Evolutionary conservation across 768 basidiomycete genomes (phyloP).

Genomic region (Hericium alpestre): DNA sequence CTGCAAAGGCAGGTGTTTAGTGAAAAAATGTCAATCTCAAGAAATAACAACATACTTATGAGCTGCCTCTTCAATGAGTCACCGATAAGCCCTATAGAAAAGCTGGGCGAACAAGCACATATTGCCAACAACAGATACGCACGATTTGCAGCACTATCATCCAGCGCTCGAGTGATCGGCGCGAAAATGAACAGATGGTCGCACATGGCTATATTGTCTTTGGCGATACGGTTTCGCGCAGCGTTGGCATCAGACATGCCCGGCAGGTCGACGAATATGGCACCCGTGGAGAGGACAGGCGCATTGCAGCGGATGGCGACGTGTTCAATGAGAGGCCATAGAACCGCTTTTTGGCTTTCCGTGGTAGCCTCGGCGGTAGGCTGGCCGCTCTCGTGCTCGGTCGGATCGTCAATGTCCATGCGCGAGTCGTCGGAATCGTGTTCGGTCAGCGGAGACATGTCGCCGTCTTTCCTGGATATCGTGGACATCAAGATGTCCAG

Average conservation of each 20-base stretch:
- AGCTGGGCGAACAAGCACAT: no score
- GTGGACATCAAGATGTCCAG: no score
- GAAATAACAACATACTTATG: no score
- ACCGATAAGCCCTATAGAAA: no score
- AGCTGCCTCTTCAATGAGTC: no score
- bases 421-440: no score
- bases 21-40: no score
- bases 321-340: not conserved
- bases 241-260: not conserved
- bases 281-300: not conserved
- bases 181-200: not conserved
- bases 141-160: not conserved
- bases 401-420: not conserved
- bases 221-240: not conserved
- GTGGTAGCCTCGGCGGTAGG: not conserved
- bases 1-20: no score
- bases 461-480: no score
- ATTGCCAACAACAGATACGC: not conserved
- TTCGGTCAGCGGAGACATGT: no score
- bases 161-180: not conserved
- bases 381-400: not conserved
- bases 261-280: not conserved
- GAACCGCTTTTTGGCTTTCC: not conserved
- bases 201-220: not conserved
- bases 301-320: not conserved